Evolutionary conservation across 306 rosid species (phyloP).

Genomic region (Rubus parviflorus): DNA sequence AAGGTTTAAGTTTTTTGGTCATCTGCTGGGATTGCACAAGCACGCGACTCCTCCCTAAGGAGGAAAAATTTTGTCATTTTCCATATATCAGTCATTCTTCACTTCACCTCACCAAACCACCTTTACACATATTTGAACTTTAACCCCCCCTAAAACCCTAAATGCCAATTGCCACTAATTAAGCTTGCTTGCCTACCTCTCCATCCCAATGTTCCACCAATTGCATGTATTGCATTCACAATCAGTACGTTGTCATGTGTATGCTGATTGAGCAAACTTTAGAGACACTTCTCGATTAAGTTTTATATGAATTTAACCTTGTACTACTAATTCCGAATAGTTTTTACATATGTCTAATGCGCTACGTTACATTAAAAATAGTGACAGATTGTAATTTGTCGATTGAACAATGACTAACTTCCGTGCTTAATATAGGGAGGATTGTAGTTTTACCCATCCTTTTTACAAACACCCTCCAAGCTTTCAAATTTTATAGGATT

Average conservation of each 20-base stretch:
- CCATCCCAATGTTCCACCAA: conserved; percentile 4
- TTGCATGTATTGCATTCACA: not conserved
- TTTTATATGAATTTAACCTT: not conserved
- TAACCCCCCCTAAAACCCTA: not conserved
- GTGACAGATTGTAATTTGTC: not conserved
- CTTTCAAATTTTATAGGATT: too few species aligned
- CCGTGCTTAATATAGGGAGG: not conserved
- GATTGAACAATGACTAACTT: not conserved
- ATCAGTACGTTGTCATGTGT: not conserved
- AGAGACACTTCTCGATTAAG: not conserved
- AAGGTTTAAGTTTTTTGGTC: not conserved
- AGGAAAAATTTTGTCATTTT: not conserved
- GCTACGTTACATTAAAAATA: too few species aligned
- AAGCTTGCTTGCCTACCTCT: not conserved
- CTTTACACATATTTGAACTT: not conserved
- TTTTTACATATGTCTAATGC: not conserved
- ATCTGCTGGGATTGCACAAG: not conserved
- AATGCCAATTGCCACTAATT: not conserved
- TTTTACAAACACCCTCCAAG: not conserved
- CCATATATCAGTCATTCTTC: not conserved
- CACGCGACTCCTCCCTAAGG: not conserved
- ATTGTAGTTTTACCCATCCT: not conserved
- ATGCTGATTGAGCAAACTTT: not conserved
- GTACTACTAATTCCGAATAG: not conserved
- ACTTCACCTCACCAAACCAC: conserved; percentile 2